Conservation (phyloP, 1,139 yeast genomes). For the Candida smagusa region DNA sequence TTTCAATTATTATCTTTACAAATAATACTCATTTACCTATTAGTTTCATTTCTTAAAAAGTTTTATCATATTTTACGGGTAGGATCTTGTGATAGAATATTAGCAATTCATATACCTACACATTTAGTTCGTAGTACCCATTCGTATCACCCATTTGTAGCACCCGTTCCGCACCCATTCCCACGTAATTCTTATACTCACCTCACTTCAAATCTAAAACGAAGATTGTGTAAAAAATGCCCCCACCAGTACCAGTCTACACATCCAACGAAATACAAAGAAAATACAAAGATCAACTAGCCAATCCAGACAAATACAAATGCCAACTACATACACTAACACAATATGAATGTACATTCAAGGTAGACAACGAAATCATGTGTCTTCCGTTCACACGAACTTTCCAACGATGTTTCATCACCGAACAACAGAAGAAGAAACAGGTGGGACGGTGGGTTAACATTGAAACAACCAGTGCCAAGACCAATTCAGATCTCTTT, state of each 20-base stretch:
- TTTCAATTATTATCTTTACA: too few relatives aligned
- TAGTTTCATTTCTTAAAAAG: too few relatives aligned
- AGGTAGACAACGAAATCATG: constrained; percentile 34
- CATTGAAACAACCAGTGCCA: constrained; percentile 40
- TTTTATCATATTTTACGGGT: too few relatives aligned
- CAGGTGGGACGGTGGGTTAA: constrained; percentile 32
- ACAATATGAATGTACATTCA: constrained; percentile 51
- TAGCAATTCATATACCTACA: too few relatives aligned
- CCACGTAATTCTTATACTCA: too few relatives aligned
- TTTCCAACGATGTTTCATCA: constrained; percentile 46
- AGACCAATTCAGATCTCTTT: constrained; percentile 32
- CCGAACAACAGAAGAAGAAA: constrained; percentile 25
- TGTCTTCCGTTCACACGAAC: constrained; percentile 55
- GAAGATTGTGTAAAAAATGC: too few relatives aligned
- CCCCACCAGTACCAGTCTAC: constrained; percentile 48
- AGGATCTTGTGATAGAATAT: too few relatives aligned
- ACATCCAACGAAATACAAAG: constrained; percentile 26
- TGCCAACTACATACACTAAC: constrained; percentile 44
- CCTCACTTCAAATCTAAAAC: too few relatives aligned
- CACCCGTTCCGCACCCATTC: too few relatives aligned
- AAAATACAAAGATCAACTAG: constrained; percentile 26
- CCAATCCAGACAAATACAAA: constrained; percentile 30
- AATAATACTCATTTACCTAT: too few relatives aligned
- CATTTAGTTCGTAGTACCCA: too few relatives aligned
- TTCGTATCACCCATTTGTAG: too few relatives aligned